phyloP scores from a whole-genome alignment of 768 basidiomycete genomes.

The Tephrocybe sp. region DNA sequence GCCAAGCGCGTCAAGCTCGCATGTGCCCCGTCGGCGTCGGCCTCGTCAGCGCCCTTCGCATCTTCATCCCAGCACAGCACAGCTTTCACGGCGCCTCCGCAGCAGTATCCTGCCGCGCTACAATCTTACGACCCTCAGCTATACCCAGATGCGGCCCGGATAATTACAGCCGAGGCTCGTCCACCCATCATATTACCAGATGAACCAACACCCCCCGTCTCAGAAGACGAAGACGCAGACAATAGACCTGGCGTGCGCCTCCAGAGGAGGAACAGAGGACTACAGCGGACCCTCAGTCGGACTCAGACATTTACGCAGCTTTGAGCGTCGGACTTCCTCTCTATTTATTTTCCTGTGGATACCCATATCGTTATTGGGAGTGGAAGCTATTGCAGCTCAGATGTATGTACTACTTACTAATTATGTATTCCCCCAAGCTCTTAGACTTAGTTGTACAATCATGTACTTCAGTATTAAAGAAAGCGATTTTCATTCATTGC shows the following conservation, averaged over 20 bases:
- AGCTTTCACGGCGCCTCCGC: background rate
- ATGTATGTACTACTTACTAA: background rate
- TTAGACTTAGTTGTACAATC: no score
- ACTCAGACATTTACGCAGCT: constrained; percentile 33
- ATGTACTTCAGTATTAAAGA: no score
- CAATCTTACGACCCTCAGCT: constrained; percentile 33
- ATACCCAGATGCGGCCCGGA: constrained; percentile 35
- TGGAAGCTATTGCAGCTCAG: background rate
- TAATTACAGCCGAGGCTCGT: constrained; percentile 26
- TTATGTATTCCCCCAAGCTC: background rate
- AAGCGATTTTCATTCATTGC: no score
- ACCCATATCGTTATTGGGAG: background rate
- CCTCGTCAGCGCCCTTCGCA: background rate
- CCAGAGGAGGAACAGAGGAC: constrained; percentile 15
- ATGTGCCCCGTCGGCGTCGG: background rate
- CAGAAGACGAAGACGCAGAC: constrained; percentile 18
- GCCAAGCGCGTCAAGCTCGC: constrained; percentile 16
- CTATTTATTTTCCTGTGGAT: background rate
- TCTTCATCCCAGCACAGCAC: background rate
- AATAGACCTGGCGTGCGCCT: constrained; percentile 9
- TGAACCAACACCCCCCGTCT: constrained; percentile 9
- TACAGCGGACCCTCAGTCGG: constrained; percentile 27
- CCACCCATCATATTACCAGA: constrained; percentile 16
- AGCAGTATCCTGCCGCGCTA: constrained; percentile 38
- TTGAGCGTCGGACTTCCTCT: constrained; percentile 7